These are phyloP conservation scores for Fraxinus baroniana DNA, from an alignment of 305 asterid genomes.

Conservation along the genomic window DNA sequence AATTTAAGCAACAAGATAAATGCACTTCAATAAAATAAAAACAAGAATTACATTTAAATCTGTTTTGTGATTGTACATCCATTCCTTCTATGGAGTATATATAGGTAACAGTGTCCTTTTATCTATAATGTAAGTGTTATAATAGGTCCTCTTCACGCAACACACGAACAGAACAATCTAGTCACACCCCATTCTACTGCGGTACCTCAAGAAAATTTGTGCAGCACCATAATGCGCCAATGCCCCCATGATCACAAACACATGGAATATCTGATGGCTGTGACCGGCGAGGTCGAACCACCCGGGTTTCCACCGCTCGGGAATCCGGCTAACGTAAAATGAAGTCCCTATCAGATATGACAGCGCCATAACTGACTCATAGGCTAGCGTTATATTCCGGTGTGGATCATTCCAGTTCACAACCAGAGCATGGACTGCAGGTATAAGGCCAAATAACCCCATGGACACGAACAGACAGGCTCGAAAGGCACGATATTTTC, in stretches of 20 bases:
- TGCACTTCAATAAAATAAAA: not conserved
- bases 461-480: slow-evolving; percentile 70
- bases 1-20: no score
- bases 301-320: slow-evolving; percentile 91
- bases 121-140: not conserved
- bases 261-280: slow-evolving; percentile 90
- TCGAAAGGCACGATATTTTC: slow-evolving; percentile 55
- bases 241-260: slow-evolving; percentile 84
- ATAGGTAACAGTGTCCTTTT: not conserved
- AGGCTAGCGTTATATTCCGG: slow-evolving; percentile 46
- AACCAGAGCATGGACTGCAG: slow-evolving; percentile 59
- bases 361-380: slow-evolving; percentile 71
- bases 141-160: not conserved
- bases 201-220: slow-evolving; percentile 54
- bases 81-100: not conserved
- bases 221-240: slow-evolving; percentile 95
- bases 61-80: no score
- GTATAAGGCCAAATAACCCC: slow-evolving; percentile 81
- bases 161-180: not conserved
- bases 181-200: slow-evolving; percentile 50
- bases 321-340: slow-evolving; percentile 63
- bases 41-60: no score
- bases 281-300: slow-evolving; percentile 90
- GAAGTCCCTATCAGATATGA: slow-evolving; percentile 67
- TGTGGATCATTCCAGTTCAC: slow-evolving; percentile 77